Base-by-base conservation (phyloP, 2,329 filamentous ascomycete species). In the Exophiala viscosa region DNA sequence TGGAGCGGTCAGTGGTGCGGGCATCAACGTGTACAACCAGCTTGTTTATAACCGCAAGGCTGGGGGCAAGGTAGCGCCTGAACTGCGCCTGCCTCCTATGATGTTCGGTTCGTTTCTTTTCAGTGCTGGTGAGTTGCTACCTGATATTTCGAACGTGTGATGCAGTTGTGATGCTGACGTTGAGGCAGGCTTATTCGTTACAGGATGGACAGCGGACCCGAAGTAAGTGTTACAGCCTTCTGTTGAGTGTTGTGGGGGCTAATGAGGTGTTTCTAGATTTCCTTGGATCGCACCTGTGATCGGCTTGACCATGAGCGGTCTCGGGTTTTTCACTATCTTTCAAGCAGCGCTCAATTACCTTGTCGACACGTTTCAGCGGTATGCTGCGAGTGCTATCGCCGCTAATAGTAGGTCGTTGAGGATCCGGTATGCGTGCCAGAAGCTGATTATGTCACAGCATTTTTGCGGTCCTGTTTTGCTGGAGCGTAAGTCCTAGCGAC, bases 161-260 rank as follows among this genome's bases (percentile, higher is more conserved):
- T n/a, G 13, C 20, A 1, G 3, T n/a, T 8, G 2, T 31, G 40
- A 28, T 42, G 6, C 3, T 28, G 23, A 28, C 23, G 5, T 28
- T 42, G n/a, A 33, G 5, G 65, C 79, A 34, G 76, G 79, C 6
- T 69, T 83, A 3, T 82, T 83, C 65, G 80, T 79, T 77, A 78
- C 82, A 47, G 80, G 79, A 0, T 83, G 80, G 80, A 81, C 80
- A 1, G 76, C 79, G 38, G 75, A 71, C 51, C 57, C 55, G 2
- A 57, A 45, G 46, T 54, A 23, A 52, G 49, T 34, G 14, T 42
- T 36, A 13, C 34, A 36, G 34, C 34, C 11, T 10, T 36, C 14
- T 36, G 34, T 5, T 3, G 34, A 3, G 10, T 36, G 11, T 36
- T 10, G 1, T 36, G 11, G 14, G 8, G 43, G 32, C 43, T 33